phyloP scores from a whole-genome alignment of 352 stramenopile genomes.

The Pseudoperonospora humuli region DNA sequence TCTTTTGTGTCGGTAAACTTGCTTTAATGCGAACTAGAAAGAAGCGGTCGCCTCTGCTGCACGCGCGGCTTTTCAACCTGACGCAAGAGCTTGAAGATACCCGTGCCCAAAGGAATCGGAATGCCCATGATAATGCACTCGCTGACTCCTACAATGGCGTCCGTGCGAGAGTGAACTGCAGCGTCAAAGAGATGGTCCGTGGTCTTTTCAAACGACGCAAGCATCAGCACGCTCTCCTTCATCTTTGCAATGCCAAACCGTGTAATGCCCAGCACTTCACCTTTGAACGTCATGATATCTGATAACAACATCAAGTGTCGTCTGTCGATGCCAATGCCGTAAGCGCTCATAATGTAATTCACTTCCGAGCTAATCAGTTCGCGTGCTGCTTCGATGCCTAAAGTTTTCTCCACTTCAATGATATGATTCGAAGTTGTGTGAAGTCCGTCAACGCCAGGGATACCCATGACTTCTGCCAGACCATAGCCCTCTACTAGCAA shows the following conservation, averaged over 20 bases:
- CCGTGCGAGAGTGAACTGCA: slow-evolving; percentile 95
- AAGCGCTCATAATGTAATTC: slow-evolving; percentile 98
- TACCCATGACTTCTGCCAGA: slow-evolving; percentile 97
- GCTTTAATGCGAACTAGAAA: background rate
- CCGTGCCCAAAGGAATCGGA: slow-evolving; percentile 96
- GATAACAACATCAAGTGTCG: slow-evolving; percentile 98
- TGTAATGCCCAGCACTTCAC: slow-evolving; percentile 83
- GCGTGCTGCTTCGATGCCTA: slow-evolving; percentile 98
- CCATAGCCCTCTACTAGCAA: slow-evolving; percentile 98
- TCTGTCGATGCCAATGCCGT: slow-evolving; percentile 98
- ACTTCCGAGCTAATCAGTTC: slow-evolving; percentile 97
- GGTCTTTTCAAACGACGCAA: slow-evolving; percentile 99
- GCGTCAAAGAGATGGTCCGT: slow-evolving; percentile 99
- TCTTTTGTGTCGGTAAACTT: too few relatives aligned
- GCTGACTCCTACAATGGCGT: slow-evolving; percentile 98
- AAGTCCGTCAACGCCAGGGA: slow-evolving; percentile 92
- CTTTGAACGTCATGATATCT: slow-evolving; percentile 99
- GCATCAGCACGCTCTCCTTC: slow-evolving; percentile 99
- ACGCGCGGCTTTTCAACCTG: slow-evolving; percentile 72
- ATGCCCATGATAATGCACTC: slow-evolving; percentile 99
- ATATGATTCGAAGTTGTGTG: slow-evolving; percentile 99
- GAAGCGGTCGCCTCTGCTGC: slow-evolving; percentile 49
- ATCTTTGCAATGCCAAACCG: slow-evolving; percentile 99
- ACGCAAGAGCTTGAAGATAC: slow-evolving; percentile 94
- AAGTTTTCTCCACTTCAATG: slow-evolving; percentile 93